These are phyloP conservation scores for Novymonas esmeraldas DNA, from an alignment of 208 protist genomes.

Conservation along the genomic window DNA sequence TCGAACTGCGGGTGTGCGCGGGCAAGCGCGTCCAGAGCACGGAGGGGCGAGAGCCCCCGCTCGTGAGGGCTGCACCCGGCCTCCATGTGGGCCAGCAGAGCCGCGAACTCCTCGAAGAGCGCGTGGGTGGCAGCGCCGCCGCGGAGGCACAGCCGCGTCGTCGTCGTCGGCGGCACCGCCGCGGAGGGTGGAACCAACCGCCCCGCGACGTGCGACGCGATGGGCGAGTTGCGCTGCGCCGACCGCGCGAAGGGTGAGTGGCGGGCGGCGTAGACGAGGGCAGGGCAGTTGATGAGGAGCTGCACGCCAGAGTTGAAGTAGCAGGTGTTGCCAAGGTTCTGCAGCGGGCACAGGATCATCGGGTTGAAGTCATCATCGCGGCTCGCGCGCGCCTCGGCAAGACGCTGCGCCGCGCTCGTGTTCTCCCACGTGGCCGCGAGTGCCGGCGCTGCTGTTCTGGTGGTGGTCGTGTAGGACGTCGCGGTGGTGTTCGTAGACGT, in stretches of 20 bases:
- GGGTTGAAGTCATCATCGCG: slow-evolving; percentile 38
- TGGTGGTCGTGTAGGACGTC: slow-evolving; percentile 1
- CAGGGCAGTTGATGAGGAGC: slow-evolving; percentile 89
- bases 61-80: slow-evolving; percentile 18
- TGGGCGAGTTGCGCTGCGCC: background rate
- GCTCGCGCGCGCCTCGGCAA: slow-evolving; percentile 24
- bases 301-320: slow-evolving; percentile 98
- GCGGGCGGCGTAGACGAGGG: slow-evolving; percentile 68
- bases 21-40: slow-evolving; percentile 56
- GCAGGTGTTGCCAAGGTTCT: slow-evolving; percentile 98
- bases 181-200: background rate
- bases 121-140: slow-evolving; percentile 38
- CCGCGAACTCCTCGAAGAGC: slow-evolving; percentile 51
- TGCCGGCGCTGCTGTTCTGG: background rate
- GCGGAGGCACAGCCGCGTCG: slow-evolving; percentile 28
- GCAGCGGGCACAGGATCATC: slow-evolving; percentile 79
- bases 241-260: slow-evolving; percentile 37
- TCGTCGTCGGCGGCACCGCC: background rate
- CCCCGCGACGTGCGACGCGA: background rate
- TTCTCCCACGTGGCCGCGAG: slow-evolving; percentile 8
- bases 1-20: slow-evolving; percentile 75
- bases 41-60: slow-evolving; percentile 48
- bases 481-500: background rate
- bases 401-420: slow-evolving; percentile 18
- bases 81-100: slow-evolving; percentile 73